These are phyloP conservation scores for Cucumis melo DNA, from an alignment of 306 rosid species.

Conservation along the genomic window DNA sequence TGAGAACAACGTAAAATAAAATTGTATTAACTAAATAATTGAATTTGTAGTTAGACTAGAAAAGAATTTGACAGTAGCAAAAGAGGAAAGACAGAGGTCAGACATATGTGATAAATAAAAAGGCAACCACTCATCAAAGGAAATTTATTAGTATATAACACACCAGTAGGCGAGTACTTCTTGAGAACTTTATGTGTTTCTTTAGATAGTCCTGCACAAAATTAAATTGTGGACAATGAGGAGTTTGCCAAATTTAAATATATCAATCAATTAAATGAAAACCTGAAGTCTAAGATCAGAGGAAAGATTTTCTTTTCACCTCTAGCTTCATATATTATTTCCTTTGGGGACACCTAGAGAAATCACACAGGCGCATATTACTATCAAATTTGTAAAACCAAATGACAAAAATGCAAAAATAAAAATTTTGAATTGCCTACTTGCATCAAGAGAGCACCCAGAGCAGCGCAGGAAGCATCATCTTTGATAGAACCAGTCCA, in stretches of 20 bases:
- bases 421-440: slow-evolving; percentile 30
- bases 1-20: not conserved
- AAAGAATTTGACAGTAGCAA: not conserved
- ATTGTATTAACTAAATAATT: not conserved
- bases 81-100: not conserved
- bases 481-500: slow-evolving; percentile 83
- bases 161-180: slow-evolving; percentile 68
- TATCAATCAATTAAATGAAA: not conserved
- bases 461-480: slow-evolving; percentile 72
- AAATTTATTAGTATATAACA: slow-evolving; percentile 1
- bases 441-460: slow-evolving; percentile 88
- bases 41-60: not conserved
- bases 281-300: not conserved
- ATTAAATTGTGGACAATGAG: not conserved
- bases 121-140: not conserved
- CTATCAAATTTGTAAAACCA: not conserved
- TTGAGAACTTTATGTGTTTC: slow-evolving; percentile 67
- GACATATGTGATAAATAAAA: not conserved
- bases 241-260: not conserved
- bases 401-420: not conserved
- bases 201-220: slow-evolving; percentile 53
- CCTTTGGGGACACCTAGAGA: slow-evolving; percentile 88
- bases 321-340: slow-evolving; percentile 60
- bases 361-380: slow-evolving; percentile 15
- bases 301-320: slow-evolving; percentile 37